phyloP scores from a whole-genome alignment of 306 rosid genomes.

The Rubus parviflorus region DNA sequence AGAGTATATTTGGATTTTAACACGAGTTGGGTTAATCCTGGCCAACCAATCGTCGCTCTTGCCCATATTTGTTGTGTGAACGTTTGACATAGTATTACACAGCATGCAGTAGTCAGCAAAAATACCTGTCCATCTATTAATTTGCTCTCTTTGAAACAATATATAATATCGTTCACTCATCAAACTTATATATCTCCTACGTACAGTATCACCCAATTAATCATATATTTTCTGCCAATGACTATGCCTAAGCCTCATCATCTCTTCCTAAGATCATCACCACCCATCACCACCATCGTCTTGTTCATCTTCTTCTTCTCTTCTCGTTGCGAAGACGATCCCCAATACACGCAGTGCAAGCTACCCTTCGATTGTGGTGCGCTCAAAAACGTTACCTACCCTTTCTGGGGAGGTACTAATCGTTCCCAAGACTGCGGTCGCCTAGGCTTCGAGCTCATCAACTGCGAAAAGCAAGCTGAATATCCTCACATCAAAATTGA shows the following conservation, averaged over 20 bases:
- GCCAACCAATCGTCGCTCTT: too few relatives aligned
- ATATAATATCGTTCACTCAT: too few relatives aligned
- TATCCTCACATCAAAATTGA: not conserved
- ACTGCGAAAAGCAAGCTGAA: not conserved
- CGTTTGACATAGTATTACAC: not conserved
- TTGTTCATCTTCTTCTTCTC: not conserved
- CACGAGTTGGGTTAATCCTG: too few relatives aligned
- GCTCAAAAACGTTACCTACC: slow-evolving; percentile 14
- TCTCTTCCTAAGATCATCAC: not conserved
- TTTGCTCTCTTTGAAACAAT: too few relatives aligned
- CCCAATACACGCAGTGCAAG: not conserved
- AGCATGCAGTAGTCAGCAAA: too few relatives aligned
- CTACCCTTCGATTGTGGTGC: slow-evolving; percentile 20
- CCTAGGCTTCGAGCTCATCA: not conserved
- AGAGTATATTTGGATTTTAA: too few relatives aligned
- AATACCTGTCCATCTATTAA: too few relatives aligned
- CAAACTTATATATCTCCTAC: too few relatives aligned
- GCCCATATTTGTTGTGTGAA: too few relatives aligned
- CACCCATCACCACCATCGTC: not conserved
- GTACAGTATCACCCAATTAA: too few relatives aligned
- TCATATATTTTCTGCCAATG: too few relatives aligned
- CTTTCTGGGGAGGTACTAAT: slow-evolving; percentile 27
- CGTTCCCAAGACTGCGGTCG: slow-evolving; percentile 5
- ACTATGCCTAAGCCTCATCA: not conserved
- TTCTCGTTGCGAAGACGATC: slow-evolving; percentile 3